Base-by-base conservation (phyloP, 2,329 filamentous ascomycete species). In the Diaporthe velutina region DNA sequence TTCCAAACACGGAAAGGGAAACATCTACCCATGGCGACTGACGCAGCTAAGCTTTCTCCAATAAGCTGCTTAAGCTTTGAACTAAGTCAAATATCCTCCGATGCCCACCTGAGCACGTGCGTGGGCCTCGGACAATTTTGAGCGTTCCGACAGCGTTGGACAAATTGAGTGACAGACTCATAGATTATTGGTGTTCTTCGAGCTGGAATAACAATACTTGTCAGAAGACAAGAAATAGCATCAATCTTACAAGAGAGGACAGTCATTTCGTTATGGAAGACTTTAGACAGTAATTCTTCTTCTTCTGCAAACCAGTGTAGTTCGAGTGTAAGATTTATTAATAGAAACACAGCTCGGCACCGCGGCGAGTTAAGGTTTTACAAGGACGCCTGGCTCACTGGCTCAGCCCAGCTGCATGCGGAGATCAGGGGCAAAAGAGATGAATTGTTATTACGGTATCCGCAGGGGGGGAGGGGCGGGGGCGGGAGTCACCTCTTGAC, bases 101-200 rank as follows among this genome's bases (percentile, higher is more conserved):
- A 52, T 12, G 3, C 48, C 48, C 48, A 28, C 10, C n/a, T n/a
- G n/a, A n/a, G n/a, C n/a, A n/a, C n/a, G n/a, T 28, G 22, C 4
- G n/a, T 52, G n/a, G 48, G 48, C n/a, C 48, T 52, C 48, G 48
- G 48, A 52, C 48, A 52, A 25, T 52, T 52, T 52, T 52, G 48
- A 52, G 22, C n/a, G n/a, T 13, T n/a, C 48, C 48, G 2, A 52
- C n/a, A 28, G n/a, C n/a, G 48, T 12, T 28, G 13, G 48, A 28
- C n/a, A 25, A 25, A 52, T 28, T 50, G 15, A 25, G 8, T 50
- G 9, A 50, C 45, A 50, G 45, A 25, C n/a, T 17, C n/a, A 10
- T 12, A 50, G 22, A 50, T 3, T 5, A 50, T 17, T 50, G 2
- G 22, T n/a, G 12, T 50, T 4, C 45, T 25, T 50, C n/a, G 45